phyloP scores from a whole-genome alignment of 148 eudicot species.

The Dianthus caryophyllus region DNA sequence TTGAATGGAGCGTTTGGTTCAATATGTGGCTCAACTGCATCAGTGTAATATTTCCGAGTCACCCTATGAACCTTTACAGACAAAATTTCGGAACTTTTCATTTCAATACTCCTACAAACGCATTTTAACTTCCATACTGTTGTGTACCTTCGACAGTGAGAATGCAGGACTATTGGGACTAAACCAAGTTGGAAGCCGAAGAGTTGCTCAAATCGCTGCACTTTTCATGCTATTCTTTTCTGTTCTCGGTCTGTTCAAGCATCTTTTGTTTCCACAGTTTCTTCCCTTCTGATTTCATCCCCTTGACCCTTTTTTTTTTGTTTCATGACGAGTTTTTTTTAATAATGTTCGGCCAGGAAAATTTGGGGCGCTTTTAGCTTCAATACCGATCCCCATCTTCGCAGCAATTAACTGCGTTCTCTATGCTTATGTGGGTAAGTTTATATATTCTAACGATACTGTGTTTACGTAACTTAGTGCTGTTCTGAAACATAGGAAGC shows the following conservation, averaged over 20 bases:
- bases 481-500: background rate
- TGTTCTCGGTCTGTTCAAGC: slow-evolving; percentile 50
- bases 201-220: slow-evolving; percentile 77
- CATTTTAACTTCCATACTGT: too few species aligned
- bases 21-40: slow-evolving; percentile 66
- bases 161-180: slow-evolving; percentile 80
- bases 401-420: slow-evolving; percentile 85
- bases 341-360: slow-evolving; percentile 67
- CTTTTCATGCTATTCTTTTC: slow-evolving; percentile 86
- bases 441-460: slow-evolving; percentile 1
- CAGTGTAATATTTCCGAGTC: slow-evolving; percentile 51
- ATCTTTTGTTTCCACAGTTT: background rate
- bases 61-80: background rate
- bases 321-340: background rate
- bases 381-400: slow-evolving; percentile 79
- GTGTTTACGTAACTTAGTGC: background rate
- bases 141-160: slow-evolving; percentile 42
- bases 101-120: background rate
- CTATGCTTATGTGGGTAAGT: slow-evolving; percentile 75
- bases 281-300: background rate
- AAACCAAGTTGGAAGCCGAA: slow-evolving; percentile 76
- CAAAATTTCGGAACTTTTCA: background rate
- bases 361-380: slow-evolving; percentile 82
- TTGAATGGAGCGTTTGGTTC: slow-evolving; percentile 76
- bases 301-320: background rate